Evolutionary conservation across 2,329 filamentous ascomycete species (phyloP), one percentile per base, ranked within the genome.

Genomic region (Colletotrichum eremochloae): DNA sequence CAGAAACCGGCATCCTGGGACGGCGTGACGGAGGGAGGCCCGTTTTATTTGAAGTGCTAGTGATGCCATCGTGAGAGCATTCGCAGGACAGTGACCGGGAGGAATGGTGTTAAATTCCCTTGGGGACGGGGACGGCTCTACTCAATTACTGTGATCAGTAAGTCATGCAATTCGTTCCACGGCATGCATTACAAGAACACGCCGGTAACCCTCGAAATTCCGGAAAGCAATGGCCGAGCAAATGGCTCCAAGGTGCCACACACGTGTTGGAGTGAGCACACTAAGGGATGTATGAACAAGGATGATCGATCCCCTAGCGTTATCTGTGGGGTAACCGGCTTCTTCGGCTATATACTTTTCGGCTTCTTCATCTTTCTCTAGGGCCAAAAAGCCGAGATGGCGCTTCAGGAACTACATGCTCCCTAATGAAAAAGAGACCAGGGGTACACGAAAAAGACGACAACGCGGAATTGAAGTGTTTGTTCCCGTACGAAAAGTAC

Each of bases 321-420:
- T n/a, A 44, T 58, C 44, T 63, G 69, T 64, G 69, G 69, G 58
- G 69, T 52, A 46, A 7, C 12, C 31, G 14, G 29, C 24, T 38
- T 12, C 56, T 31, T 63, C 65, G 69, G 69, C 46, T 72, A 72
- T 68, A 64, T 60, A 24, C 11, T 33, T 15, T 15, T 63, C 68
- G 68, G 68, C 57, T 63, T 71, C 68, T 72, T 63, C 11, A 14
- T 15, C 1, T n/a, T 18, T 11, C 2, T 8, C 14, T 2, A 9
- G 33, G 53, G n/a, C 15, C 18, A 57, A 53, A 24, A 56, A 55
- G 64, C 68, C 64, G 57, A 71, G 29, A n/a, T 56, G 44, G 15
- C 3, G 24, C 24, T 31, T 11, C 8, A n/a, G 2, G 9, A 12
- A 12, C 18, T 14, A 20, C 15, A 5, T n/a, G 52, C 31, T 36